Evolutionary conservation across 2,329 filamentous ascomycete genomes (phyloP), one percentile per base, ranked within the genome.

Genomic region (Cyclaneusma minus): DNA sequence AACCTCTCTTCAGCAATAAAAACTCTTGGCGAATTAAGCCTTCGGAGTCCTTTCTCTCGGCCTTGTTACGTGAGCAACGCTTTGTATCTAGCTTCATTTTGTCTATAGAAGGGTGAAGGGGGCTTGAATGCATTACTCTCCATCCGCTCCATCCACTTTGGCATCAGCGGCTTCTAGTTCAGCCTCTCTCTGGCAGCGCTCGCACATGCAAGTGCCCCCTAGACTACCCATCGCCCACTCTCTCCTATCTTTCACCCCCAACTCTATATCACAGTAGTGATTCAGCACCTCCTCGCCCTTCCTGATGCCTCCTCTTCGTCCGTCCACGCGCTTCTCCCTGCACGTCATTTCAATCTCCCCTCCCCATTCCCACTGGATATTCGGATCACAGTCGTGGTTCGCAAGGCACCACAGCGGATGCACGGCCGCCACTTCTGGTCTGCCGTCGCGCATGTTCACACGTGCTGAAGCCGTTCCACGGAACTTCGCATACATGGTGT

Each of bases 361-460:
- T 15, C 77, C 73, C 82, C 85, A 94, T 43, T 92, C 81, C 89
- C 89, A 98, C 3, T 68, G 68, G 20, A 95, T 84, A 49, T 93
- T 94, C 6, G 89, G 89, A 46, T 93, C 74, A 52, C 89, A 98
- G 48, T 84, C 83, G 49, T 98, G 89, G 44, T 98, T 98, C 15
- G 87, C 85, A 16, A 95, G 62, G 52, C 85, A 95, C 84, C 89
- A 98, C 40, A 92, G 71, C 2, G 87, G 84, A 53, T 95, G 85
- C 15, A 95, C 85, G 15, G 87, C 87, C 15, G 82, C 83, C 4
- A 93, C 78, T 42, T 95, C 89, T 0, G 89, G 87, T 7, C 81
- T 70, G 3, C 84, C 81, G 35, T 87, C 80, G 39, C 68, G 67
- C 0, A 64, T 64, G 34, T 69, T 83, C 38, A 89, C 75, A 20